phyloP scores from a whole-genome alignment of 1,284 basidiomycete species.

The Sporisorium reilianum region DNA sequence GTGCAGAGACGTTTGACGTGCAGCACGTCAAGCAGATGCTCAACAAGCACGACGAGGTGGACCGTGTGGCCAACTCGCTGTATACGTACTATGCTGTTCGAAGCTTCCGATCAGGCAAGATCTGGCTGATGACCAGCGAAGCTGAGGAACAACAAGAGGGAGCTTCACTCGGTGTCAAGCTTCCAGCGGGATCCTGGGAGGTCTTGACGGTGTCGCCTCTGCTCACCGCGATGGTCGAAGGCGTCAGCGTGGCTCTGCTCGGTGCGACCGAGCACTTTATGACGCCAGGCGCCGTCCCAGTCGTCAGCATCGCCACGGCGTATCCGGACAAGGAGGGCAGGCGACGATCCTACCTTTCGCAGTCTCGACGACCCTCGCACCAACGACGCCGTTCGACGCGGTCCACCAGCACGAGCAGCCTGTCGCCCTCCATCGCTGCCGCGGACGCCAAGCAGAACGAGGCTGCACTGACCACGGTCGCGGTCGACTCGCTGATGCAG shows the following conservation, averaged over 20 bases:
- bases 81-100: conserved; percentile 15
- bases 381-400: conserved; percentile 23
- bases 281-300: conserved; percentile 16
- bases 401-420: conserved; percentile 14
- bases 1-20: conserved; percentile 17
- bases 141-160: not conserved
- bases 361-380: conserved; percentile 17
- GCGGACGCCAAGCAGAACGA: not conserved
- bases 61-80: not conserved
- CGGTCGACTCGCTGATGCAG: conserved; percentile 12
- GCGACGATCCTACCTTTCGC: conserved; percentile 10
- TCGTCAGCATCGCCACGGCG: conserved; percentile 10
- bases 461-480: conserved; percentile 1
- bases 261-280: conserved; percentile 31
- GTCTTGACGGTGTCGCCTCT: conserved; percentile 22
- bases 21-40: conserved; percentile 14
- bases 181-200: conserved; percentile 30
- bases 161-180: not conserved
- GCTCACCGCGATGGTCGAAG: conserved; percentile 13
- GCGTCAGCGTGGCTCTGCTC: conserved; percentile 22
- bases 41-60: not conserved
- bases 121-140: conserved; percentile 10
- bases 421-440: not conserved
- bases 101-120: conserved; percentile 22
- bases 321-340: conserved; percentile 10